Evolutionary conservation across 2,329 filamentous ascomycete genomes (phyloP).

Genomic region (Parafenestella ontariensis): DNA sequence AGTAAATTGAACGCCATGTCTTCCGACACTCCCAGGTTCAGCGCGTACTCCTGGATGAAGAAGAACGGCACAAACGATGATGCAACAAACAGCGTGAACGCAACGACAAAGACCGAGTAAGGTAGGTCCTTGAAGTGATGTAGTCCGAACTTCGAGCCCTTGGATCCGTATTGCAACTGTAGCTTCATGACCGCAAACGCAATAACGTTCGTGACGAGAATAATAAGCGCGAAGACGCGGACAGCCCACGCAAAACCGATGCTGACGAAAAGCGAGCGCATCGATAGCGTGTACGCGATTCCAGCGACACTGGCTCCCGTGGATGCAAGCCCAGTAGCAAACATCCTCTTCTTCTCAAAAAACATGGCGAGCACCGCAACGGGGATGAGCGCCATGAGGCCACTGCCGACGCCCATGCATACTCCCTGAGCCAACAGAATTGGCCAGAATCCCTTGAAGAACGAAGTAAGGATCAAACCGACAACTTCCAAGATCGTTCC

Average conservation of each 20-base stretch:
- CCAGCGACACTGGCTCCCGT: constrained; percentile 46
- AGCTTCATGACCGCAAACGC: constrained; percentile 22
- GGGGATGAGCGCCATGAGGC: constrained; percentile 34
- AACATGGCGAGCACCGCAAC: constrained; percentile 43
- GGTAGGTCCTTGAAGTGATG: constrained; percentile 25
- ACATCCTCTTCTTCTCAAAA: constrained; percentile 43
- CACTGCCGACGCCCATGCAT: constrained; percentile 43
- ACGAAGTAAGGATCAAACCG: constrained; percentile 25
- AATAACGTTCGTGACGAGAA: constrained; percentile 15
- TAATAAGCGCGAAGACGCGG: constrained; percentile 17
- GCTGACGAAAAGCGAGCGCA: constrained; percentile 36
- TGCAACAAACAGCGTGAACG: constrained; percentile 23
- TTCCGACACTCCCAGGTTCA: constrained; percentile 27
- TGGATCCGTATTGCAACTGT: constrained; percentile 19
- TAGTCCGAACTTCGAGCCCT: constrained; percentile 16
- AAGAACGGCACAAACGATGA: constrained; percentile 26
- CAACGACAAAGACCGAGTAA: constrained; percentile 22
- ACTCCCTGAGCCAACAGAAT: constrained; percentile 45
- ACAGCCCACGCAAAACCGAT: constrained; percentile 44
- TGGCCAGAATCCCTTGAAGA: constrained; percentile 26
- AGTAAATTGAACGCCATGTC: constrained; percentile 69
- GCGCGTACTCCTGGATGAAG: constrained; percentile 30
- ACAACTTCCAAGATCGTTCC: constrained; percentile 37
- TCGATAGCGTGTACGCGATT: constrained; percentile 40
- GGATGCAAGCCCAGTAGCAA: constrained; percentile 43